Evolutionary conservation across 2,329 filamentous ascomycete genomes (phyloP).

Genomic region (Apiospora saccharicola): DNA sequence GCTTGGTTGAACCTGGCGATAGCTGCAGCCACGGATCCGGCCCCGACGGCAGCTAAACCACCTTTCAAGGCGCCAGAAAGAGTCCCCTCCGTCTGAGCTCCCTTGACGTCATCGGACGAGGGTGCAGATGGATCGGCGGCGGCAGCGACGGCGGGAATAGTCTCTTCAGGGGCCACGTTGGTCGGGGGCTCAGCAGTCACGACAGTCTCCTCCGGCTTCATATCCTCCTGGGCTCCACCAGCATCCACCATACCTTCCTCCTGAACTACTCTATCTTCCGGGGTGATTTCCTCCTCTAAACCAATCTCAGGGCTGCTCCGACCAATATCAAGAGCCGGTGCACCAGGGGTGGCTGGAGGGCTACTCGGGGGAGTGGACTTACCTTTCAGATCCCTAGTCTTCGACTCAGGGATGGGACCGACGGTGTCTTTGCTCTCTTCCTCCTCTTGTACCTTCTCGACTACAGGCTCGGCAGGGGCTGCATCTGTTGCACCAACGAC

Average conservation of each 20-base stretch:
- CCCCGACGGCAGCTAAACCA: not conserved
- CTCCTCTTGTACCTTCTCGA: conserved; percentile 34
- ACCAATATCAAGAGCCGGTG: conserved; percentile 36
- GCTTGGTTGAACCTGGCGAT: not conserved
- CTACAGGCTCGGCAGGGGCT: not conserved
- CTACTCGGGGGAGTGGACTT: conserved; percentile 45
- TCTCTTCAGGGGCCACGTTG: not conserved
- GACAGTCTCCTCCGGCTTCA: not conserved
- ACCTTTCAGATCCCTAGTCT: conserved; percentile 51
- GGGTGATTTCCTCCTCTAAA: conserved; percentile 24
- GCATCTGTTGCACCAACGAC: not conserved
- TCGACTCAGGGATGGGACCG: conserved; percentile 47
- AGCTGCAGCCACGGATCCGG: not conserved
- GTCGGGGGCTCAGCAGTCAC: not conserved
- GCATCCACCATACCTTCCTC: not conserved
- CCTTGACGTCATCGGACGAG: not conserved
- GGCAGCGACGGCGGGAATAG: not conserved
- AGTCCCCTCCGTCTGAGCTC: not conserved
- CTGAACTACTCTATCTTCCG: conserved; percentile 15
- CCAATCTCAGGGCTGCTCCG: conserved; percentile 35
- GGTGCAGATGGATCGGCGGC: not conserved
- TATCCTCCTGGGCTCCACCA: not conserved
- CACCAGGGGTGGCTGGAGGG: conserved; percentile 46
- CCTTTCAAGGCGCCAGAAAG: not conserved
- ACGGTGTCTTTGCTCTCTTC: conserved; percentile 50